Conservation (phyloP, 495 filamentous ascomycete genomes). For the Darksidea phi region DNA sequence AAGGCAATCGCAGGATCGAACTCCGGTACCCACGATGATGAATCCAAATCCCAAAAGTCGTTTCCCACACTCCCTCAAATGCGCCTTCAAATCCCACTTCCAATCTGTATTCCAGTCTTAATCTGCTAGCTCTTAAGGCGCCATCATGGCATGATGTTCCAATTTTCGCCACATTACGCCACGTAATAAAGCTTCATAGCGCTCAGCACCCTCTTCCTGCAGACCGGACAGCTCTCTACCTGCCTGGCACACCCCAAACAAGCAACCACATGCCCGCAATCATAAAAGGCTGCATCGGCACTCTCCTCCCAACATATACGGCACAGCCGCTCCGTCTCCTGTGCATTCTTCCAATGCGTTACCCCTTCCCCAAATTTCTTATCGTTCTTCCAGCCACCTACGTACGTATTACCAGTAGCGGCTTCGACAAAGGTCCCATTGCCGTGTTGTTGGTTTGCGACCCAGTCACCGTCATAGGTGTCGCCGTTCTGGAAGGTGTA, state of each 20-base stretch:
- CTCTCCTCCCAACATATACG: constrained; percentile 65
- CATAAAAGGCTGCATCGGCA: constrained; percentile 61
- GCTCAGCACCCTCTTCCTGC: constrained; percentile 57
- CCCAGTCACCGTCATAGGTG: constrained; percentile 61
- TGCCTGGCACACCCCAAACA: constrained; percentile 62
- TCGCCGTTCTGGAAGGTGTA: constrained; percentile 64
- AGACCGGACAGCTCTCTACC: constrained; percentile 65
- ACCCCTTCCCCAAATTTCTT: constrained; percentile 63
- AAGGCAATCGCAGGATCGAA: too few species aligned
- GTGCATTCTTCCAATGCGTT: constrained; percentile 61
- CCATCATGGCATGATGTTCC: too few species aligned
- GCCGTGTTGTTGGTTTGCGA: constrained; percentile 56
- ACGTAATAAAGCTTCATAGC: constrained; percentile 57
- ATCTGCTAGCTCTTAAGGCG: too few species aligned
- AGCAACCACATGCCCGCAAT: constrained; percentile 66
- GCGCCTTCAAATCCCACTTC: too few species aligned
- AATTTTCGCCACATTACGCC: constrained; percentile 5
- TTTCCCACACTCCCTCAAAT: too few species aligned
- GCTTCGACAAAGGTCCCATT: constrained; percentile 59
- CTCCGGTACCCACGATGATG: too few species aligned
- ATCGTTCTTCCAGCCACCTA: constrained; percentile 62
- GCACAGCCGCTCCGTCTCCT: constrained; percentile 62
- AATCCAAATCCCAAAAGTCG: too few species aligned
- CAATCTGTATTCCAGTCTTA: too few species aligned
- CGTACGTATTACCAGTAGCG: constrained; percentile 62